Evolutionary conservation across 2,329 filamentous ascomycete species (phyloP).

Genomic region (Xylaria sp.): DNA sequence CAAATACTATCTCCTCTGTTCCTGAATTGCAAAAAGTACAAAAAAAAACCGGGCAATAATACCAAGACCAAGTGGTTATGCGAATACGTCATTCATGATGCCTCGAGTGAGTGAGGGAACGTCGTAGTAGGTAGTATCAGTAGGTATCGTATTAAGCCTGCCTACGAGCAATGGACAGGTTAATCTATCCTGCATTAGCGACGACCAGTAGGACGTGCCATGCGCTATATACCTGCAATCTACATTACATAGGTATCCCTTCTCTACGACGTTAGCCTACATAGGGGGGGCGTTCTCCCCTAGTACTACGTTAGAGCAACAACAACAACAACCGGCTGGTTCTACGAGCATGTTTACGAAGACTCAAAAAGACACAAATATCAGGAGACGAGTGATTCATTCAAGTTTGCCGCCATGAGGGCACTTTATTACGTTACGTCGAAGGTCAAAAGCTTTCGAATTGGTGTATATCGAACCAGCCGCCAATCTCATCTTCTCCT

Average conservation of each 20-base stretch:
- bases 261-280: too few species aligned
- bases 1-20: too few species aligned
- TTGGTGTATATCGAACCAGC: conserved; percentile 2
- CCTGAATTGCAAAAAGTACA: background rate
- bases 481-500: background rate
- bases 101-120: background rate
- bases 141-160: too few species aligned
- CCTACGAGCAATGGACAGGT: too few species aligned
- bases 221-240: too few species aligned
- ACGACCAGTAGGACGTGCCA: too few species aligned
- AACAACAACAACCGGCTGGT: too few species aligned
- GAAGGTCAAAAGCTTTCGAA: background rate
- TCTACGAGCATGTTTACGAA: background rate
- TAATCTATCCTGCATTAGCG: too few species aligned
- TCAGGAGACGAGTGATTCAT: background rate
- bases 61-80: background rate
- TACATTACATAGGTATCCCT: too few species aligned
- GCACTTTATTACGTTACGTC: background rate
- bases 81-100: background rate
- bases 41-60: background rate
- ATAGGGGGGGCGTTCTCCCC: too few species aligned
- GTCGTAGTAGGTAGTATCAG: too few species aligned
- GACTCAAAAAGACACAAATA: background rate
- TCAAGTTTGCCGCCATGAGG: background rate
- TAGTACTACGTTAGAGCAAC: too few species aligned